These are phyloP conservation scores for Agarophyton chilense DNA, from an alignment of 23 red algal species.

Conservation along the genomic window DNA sequence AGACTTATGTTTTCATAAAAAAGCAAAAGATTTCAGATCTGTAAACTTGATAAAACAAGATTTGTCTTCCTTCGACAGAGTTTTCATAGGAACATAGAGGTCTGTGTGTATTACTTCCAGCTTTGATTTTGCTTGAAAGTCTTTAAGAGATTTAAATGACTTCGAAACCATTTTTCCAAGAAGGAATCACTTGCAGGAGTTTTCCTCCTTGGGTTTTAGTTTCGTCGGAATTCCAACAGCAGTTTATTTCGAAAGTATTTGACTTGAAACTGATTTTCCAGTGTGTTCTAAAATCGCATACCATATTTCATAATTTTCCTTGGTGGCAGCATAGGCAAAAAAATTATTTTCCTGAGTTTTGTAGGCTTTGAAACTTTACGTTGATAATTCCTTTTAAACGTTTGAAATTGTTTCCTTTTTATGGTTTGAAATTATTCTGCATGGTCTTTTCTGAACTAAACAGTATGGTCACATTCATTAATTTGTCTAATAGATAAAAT, in stretches of 20 bases:
- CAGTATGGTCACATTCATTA: not conserved
- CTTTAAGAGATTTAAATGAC: not conserved
- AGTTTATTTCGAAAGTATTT: not conserved
- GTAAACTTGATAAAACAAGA: slow-evolving; percentile 27
- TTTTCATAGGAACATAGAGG: not conserved
- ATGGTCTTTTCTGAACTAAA: not conserved
- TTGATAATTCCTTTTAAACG: not conserved
- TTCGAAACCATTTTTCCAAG: not conserved
- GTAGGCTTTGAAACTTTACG: not conserved
- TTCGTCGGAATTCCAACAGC: not conserved
- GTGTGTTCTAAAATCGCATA: not conserved
- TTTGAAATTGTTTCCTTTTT: not conserved
- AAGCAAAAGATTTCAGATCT: not conserved
- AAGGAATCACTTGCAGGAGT: not conserved
- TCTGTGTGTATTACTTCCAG: slow-evolving; percentile 37
- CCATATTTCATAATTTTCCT: not conserved
- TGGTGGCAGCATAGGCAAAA: not conserved
- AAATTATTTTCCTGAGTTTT: not conserved
- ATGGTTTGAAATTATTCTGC: not conserved
- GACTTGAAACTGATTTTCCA: not conserved
- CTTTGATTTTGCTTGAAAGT: not conserved
- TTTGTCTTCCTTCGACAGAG: not conserved
- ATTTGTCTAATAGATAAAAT: not conserved
- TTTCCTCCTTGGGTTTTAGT: not conserved
- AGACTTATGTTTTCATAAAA: not conserved